phyloP scores from a whole-genome alignment of 441 rosid species.

The Brassica hybrid region DNA sequence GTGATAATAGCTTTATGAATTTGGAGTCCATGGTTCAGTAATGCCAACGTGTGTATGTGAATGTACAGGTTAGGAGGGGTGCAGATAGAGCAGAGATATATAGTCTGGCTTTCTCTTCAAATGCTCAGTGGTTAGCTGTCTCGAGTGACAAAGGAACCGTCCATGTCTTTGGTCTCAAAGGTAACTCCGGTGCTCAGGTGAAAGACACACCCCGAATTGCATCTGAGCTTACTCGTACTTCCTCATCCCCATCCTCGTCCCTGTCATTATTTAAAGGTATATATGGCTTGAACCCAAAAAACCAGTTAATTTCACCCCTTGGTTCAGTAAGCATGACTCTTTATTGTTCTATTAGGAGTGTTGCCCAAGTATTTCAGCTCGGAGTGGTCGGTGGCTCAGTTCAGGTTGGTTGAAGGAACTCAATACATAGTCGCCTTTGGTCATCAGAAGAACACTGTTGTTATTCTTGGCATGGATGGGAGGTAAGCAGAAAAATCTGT shows the following conservation, averaged over 20 bases:
- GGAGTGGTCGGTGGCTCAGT: conserved; percentile 97
- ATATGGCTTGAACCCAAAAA: background rate
- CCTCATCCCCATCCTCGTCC: conserved; percentile 55
- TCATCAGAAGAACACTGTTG: conserved; percentile 84
- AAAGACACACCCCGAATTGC: conserved; percentile 45
- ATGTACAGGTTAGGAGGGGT: conserved; percentile 76
- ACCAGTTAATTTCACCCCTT: conserved; percentile 9
- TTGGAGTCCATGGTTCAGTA: conserved; percentile 19
- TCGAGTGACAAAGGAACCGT: conserved; percentile 90
- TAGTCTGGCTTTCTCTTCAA: conserved; percentile 74
- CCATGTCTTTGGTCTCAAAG: conserved; percentile 72
- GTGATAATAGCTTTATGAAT: background rate
- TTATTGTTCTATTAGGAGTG: conserved; percentile 62
- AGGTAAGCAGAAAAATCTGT: conserved; percentile 53
- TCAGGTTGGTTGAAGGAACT: conserved; percentile 80
- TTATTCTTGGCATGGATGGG: conserved; percentile 95
- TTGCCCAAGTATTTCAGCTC: conserved; percentile 96
- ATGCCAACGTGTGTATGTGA: background rate
- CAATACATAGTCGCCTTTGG: conserved; percentile 91
- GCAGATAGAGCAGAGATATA: conserved; percentile 82
- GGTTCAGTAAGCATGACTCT: background rate
- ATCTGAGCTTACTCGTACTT: conserved; percentile 45
- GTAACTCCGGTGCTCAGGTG: conserved; percentile 49
- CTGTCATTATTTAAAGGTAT: conserved; percentile 78
- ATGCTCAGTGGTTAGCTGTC: conserved; percentile 72